Percentiles rank a stretch among this genome's conserved stretches.
These are phyloP conservation scores for Ambrosia trifida DNA, from an alignment of 129 eudicot genomes.

Conservation along the genomic window DNA sequence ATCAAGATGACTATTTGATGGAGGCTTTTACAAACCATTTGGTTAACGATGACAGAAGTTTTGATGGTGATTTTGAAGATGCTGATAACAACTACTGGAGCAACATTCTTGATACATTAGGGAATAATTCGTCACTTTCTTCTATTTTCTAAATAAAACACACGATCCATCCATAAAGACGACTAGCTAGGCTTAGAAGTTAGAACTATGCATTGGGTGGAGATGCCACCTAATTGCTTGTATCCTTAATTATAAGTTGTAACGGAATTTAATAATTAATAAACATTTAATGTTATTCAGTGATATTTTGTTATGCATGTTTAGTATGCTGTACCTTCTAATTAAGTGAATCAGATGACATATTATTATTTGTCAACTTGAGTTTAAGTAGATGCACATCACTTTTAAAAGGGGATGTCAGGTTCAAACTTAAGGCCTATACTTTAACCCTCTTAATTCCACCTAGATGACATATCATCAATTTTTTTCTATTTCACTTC, in stretches of 20 bases:
- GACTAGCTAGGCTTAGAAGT: conserved; percentile 22
- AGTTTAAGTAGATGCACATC: too few species aligned
- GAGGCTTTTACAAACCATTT: conserved; percentile 22
- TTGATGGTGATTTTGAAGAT: conserved; percentile 32
- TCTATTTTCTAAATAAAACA: conserved; percentile 21
- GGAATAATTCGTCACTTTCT: conserved; percentile 29
- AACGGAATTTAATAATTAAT: conserved; percentile 14
- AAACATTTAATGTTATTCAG: conserved; percentile 8
- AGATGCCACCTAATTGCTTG: background rate
- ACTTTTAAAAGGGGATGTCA: too few species aligned
- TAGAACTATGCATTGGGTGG: conserved; percentile 11
- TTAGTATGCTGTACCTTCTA: too few species aligned
- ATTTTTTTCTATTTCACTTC: too few species aligned
- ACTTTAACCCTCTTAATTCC: too few species aligned
- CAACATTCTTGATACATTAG: conserved; percentile 38
- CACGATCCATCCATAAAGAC: background rate
- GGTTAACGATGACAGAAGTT: background rate
- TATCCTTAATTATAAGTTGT: conserved; percentile 14
- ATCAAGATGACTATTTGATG: conserved; percentile 31
- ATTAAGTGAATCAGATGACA: too few species aligned
- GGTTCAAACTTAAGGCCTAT: too few species aligned
- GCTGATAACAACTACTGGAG: conserved; percentile 45
- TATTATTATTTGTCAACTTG: too few species aligned
- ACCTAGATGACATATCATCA: too few species aligned
- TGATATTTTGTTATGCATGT: background rate